Evolutionary conservation across 2,329 filamentous ascomycete species (phyloP), one percentile per base, ranked within the genome.

Genomic region (Penicillium sp.): DNA sequence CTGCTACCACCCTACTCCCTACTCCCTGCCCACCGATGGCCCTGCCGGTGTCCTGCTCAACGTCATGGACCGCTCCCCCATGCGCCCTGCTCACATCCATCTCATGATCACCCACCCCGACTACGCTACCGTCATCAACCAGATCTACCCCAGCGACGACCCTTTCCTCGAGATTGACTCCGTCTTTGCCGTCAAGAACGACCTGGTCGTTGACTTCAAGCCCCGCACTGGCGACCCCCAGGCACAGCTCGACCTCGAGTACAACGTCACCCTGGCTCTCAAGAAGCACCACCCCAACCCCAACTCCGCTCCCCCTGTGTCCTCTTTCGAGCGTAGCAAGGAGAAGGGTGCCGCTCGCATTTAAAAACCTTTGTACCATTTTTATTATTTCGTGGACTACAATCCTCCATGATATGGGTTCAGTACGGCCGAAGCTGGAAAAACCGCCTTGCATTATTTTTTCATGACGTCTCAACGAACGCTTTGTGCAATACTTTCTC

Each of bases 1-100:
- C 81, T 90, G 87, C 79, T 83, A 86, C 67, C 81, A 88, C 73
- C 88, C 88, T 0, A 90, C 87, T 0, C 84, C 85, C 5, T 90
- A 90, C 75, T 86, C 85, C 40, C 78, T 90, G 60, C 86, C 86
- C 46, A 85, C 81, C 51, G 83, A 88, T 64, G 87, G 77, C 11
- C 81, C 82, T 33, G 79, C 81, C 21, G 81, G 77, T 64, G 75
- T 77, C 14, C 73, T 84, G 18, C 75, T 84, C 62, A 73, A 72
- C 33, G 65, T 80, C 1, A 75, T 84, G 65, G 82, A 83, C 70
- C 77, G 82, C 58, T 81, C 83, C 60, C 81, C 82, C 20, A 82
- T 82, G 79, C 76, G 82, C 52, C 82, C 82, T n/a, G 82, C 82
- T 7, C 82, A 85, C 67, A 84, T 84, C 60, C 82, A 84, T 69